Base-by-base conservation (phyloP, 441 rosid species). In the Daphne laureola region DNA sequence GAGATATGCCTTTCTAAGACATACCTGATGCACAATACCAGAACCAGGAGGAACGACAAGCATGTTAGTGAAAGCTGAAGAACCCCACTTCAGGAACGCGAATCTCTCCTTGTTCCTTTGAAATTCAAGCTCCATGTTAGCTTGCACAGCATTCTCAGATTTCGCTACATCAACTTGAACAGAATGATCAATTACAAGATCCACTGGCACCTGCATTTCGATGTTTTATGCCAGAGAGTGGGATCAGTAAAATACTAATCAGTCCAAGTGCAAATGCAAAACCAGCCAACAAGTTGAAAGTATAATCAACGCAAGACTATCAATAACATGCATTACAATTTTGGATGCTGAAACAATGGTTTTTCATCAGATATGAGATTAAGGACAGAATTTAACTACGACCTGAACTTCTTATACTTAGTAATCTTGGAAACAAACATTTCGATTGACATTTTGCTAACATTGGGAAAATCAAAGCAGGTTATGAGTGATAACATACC, bases 11-110 rank as follows among this genome's bases (percentile, higher is more conserved):
- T 57, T 41, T 46, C 35, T 44, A 44, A 38, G 41, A 11, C 46
- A 57, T 80, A 90, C 97, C 96, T 90, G 96, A 79, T 94, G 97
- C 55, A 90, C 97, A 70, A 93, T 93, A 63, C 99, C 99, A 65
- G 99, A 93, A 57, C 97, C 99, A 14, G 97, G 99, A 54, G 99
- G 99, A 58, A 93, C 99, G 67, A 93, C 99, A 60, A 93, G 95
- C 96, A 90, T 93, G 71, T 93, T 93, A 60, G 42, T 87, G 72
- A 93, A 90, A 17, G 96, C 99, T 44, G 74, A 69, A 53, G 99
- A 87, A 14, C 96, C 99, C 99, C 99, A 90, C 64, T 90, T 93
- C 54, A 93, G 96, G 72, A 93, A 93, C 65, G 87, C 90, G 76
- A 93, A 93, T 68, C 99, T 82, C 77, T 90, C 97, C 69, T 85